Conservation (phyloP, 2,329 filamentous ascomycete genomes). For the Penicillium sp. region DNA sequence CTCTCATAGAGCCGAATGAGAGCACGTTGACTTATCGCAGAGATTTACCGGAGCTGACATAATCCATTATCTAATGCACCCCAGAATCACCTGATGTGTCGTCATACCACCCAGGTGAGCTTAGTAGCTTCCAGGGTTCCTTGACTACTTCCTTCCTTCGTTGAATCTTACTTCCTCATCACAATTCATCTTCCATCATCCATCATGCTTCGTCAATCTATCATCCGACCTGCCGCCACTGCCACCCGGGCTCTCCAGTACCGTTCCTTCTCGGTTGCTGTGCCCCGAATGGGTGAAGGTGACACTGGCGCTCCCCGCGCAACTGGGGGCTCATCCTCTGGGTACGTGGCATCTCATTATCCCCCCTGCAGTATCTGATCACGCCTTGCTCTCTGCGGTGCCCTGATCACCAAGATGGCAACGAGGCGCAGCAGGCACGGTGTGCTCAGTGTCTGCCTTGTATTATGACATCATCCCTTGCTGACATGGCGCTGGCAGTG, state of each 20-base stretch:
- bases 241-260: slow-evolving; percentile 50
- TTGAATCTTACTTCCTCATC: background rate
- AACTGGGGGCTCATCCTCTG: slow-evolving; percentile 27
- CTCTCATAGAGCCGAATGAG: slow-evolving; percentile 22
- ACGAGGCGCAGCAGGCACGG: background rate
- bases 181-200: slow-evolving; percentile 48
- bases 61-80: slow-evolving; percentile 13
- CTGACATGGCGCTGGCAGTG: slow-evolving; percentile 54
- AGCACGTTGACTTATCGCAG: slow-evolving; percentile 26
- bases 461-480: slow-evolving; percentile 18
- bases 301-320: slow-evolving; percentile 60
- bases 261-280: slow-evolving; percentile 64
- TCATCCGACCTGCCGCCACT: slow-evolving; percentile 59
- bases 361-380: background rate
- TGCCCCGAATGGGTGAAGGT: slow-evolving; percentile 66
- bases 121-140: slow-evolving; percentile 1
- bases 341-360: slow-evolving; percentile 32
- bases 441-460: slow-evolving; percentile 4
- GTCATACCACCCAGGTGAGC: slow-evolving; percentile 11
- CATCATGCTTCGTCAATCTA: slow-evolving; percentile 68
- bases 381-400: background rate
- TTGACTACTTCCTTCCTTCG: background rate
- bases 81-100: slow-evolving; percentile 21
- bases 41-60: slow-evolving; percentile 19
- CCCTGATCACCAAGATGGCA: background rate